Conservation (phyloP, 129 eudicot genomes). For the carrot (Daucus carota) region DNA sequence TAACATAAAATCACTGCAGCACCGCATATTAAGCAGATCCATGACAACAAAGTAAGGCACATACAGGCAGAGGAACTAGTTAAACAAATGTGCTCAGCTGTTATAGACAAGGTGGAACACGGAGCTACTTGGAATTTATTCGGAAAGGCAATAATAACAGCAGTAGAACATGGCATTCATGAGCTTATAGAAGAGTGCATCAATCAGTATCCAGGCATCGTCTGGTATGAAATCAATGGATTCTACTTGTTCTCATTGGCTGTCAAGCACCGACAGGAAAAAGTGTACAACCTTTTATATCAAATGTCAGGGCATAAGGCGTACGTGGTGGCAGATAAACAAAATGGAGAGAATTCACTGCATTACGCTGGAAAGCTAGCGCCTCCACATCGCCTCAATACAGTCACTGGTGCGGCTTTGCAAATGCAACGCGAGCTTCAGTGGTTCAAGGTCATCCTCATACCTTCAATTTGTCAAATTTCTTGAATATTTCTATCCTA, state of each 20-base stretch:
- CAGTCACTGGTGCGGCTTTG: slow-evolving; percentile 3
- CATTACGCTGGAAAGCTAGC: background rate
- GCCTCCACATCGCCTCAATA: slow-evolving; percentile 1
- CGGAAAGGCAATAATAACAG: background rate
- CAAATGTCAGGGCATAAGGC: slow-evolving; percentile 3
- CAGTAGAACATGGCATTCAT: background rate
- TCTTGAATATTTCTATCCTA: background rate
- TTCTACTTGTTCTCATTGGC: background rate
- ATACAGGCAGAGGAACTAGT: slow-evolving; percentile 1
- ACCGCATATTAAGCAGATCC: background rate
- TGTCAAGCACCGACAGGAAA: background rate
- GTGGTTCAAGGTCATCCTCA: background rate
- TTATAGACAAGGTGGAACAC: background rate
- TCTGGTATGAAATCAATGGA: background rate
- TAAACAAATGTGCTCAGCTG: background rate
- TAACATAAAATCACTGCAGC: background rate
- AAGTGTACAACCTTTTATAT: slow-evolving; percentile 3
- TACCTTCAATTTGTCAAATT: too few species aligned
- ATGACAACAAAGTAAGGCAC: background rate
- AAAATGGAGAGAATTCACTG: background rate
- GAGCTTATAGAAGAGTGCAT: slow-evolving; percentile 2
- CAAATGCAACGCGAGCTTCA: background rate
- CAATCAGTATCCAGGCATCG: background rate
- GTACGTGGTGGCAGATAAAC: background rate
- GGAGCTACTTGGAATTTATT: background rate